These are phyloP conservation scores for Podila minutissima DNA, from an alignment of 192 early-diverging fungal genomes.

Conservation along the genomic window DNA sequence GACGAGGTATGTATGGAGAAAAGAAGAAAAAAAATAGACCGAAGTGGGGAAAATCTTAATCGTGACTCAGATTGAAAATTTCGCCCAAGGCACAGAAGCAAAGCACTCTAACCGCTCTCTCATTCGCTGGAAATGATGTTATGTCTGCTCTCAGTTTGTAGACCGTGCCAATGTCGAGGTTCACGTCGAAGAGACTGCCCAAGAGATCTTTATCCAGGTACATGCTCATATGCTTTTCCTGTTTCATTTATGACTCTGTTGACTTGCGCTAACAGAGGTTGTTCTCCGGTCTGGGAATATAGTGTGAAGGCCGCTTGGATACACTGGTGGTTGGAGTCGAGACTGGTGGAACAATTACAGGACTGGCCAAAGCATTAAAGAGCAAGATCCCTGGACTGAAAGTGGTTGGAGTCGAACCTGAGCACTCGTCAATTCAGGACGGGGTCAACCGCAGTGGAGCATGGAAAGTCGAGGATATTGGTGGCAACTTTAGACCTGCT, in stretches of 20 bases:
- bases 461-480: conserved; percentile 80
- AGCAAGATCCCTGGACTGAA: conserved; percentile 60
- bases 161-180: conserved; percentile 32
- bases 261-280: neutral
- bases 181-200: conserved; percentile 65
- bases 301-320: conserved; percentile 57
- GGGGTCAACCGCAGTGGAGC: conserved; percentile 43
- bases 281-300: neutral
- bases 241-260: neutral
- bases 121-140: conserved; percentile 1
- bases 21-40: no score
- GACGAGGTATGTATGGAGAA: conserved; percentile 63
- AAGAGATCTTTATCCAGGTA: conserved; percentile 72
- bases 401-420: conserved; percentile 77
- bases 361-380: conserved; percentile 66
- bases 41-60: neutral
- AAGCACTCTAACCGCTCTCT: neutral
- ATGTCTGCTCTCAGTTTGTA: conserved; percentile 18
- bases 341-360: conserved; percentile 70
- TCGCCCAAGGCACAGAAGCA: neutral
- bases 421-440: conserved; percentile 66
- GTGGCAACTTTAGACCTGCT: conserved; percentile 68
- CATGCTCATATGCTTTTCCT: neutral
- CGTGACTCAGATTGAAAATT: conserved; percentile 8
- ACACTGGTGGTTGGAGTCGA: conserved; percentile 76